Evolutionary conservation across 495 filamentous ascomycete species (phyloP).

Genomic region (Lepraria neglecta): DNA sequence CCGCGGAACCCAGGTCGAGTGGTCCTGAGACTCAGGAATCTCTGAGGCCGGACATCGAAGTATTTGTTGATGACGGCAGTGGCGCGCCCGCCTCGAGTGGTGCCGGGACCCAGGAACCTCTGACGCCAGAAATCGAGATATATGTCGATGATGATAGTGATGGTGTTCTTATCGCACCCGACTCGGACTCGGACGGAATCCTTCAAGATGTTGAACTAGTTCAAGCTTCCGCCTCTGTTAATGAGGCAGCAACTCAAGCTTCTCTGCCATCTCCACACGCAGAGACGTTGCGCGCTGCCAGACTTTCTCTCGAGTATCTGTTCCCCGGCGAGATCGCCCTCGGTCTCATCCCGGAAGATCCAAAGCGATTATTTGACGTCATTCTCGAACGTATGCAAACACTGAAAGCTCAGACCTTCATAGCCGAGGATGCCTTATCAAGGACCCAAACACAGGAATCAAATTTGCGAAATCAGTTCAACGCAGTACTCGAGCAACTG

Average conservation of each 20-base stretch:
- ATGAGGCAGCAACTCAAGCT: slow-evolving; percentile 24
- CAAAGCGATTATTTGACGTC: slow-evolving; percentile 22
- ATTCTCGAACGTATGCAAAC: slow-evolving; percentile 20
- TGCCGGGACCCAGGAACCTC: not conserved
- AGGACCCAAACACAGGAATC: slow-evolving; percentile 14
- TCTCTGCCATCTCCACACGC: slow-evolving; percentile 12
- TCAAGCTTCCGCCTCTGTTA: not conserved
- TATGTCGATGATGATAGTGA: slow-evolving; percentile 18
- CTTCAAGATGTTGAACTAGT: slow-evolving; percentile 9
- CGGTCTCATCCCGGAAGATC: slow-evolving; percentile 29
- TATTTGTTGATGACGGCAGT: slow-evolving; percentile 1
- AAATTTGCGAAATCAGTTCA: slow-evolving; percentile 40
- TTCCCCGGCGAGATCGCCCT: slow-evolving; percentile 56
- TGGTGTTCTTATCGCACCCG: slow-evolving; percentile 7
- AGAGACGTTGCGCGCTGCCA: slow-evolving; percentile 52
- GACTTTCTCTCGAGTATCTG: slow-evolving; percentile 60
- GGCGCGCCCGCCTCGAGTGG: not conserved
- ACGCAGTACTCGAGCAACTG: slow-evolving; percentile 33
- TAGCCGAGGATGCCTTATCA: slow-evolving; percentile 14
- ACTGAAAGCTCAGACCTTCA: slow-evolving; percentile 9
- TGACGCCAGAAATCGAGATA: slow-evolving; percentile 4
- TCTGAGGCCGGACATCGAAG: not conserved
- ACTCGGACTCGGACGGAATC: slow-evolving; percentile 8
- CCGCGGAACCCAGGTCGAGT: slow-evolving; percentile 1
- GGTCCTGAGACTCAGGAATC: not conserved